Base-by-base conservation (phyloP, 768 basidiomycete species). In the Leucosporidium creatinivorum region DNA sequence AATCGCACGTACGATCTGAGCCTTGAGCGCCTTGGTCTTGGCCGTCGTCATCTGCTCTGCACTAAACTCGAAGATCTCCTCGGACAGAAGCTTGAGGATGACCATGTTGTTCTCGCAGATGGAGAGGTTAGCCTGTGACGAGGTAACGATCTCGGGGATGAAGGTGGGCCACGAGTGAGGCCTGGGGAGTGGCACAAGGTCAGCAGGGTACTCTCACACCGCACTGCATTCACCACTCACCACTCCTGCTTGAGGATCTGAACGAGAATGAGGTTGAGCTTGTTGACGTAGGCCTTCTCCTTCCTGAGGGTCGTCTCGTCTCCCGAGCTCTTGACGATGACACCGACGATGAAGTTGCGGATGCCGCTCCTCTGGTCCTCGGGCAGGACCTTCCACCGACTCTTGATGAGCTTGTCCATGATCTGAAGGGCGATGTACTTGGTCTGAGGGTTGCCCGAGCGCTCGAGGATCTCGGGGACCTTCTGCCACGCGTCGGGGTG, bases 101-200 rank as follows among this genome's bases (percentile, higher is more conserved):
- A 92, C 85, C 96, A 99, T 99, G 81, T 99, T 99, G 84, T 99
- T 99, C 81, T 99, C 96, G 83, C 96, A 98, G 36, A 98, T 84
- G 3, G 90, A 87, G 50, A 97, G 85, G 77, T 93, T 97, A 52
- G 91, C 91, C 79, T 94, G 94, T 54, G 94, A 98, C 12, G 94
- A 96, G 73, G 93, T 88, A 67, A 98, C 93, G 56, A 98, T 89
- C 79, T 98, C 93, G 17, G 89, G 86, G 75, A 97, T 96, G 82
- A 97, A 98, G 26, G 85, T 89, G 39, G 94, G 93, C 96, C 96
- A 99, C 76, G 96, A 93, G 78, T 96, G 91, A 30, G 94, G 94
- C 72, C 72, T 70, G 59, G 1, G 2, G 18, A 26, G 19, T 4
- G 28, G 2, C 25, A 2, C 9, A 26, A 17, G 23, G 13, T 58